Evolutionary conservation across 768 basidiomycete species (phyloP).

Genomic region (Tricholoma bakamatsutake): DNA sequence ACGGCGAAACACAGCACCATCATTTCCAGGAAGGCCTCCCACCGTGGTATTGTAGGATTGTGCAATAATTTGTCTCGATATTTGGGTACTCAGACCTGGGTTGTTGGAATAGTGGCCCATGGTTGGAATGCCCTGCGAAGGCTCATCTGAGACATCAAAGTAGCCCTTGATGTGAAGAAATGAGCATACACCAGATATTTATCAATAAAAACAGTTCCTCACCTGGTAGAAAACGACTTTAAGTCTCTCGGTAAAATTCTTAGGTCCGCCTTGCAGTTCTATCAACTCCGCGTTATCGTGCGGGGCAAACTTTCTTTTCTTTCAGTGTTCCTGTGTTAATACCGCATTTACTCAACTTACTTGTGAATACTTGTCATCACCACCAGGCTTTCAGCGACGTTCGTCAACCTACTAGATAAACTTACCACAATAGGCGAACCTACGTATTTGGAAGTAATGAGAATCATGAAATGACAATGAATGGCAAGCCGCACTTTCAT

Average conservation of each 20-base stretch:
- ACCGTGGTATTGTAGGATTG: conserved; percentile 50
- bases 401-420: background rate
- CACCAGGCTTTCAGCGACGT: background rate
- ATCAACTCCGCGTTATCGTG: conserved; percentile 62
- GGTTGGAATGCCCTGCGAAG: conserved; percentile 62
- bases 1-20: conserved; percentile 34
- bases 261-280: conserved; percentile 50
- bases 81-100: conserved; percentile 53
- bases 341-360: conserved; percentile 21
- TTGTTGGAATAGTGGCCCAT: conserved; percentile 67
- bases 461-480: background rate
- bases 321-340: background rate
- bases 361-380: conserved; percentile 41
- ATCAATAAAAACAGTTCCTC: background rate
- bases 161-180: conserved; percentile 32
- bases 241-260: conserved; percentile 48
- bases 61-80: conserved; percentile 49
- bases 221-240: conserved; percentile 55
- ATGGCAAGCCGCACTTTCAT: conserved; percentile 34
- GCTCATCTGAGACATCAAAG: conserved; percentile 50
- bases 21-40: conserved; percentile 59
- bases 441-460: background rate
- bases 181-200: background rate
- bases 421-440: conserved; percentile 48
- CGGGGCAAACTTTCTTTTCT: conserved; percentile 54